phyloP scores from a whole-genome alignment of 1,284 basidiomycete genomes.

The Grifola frondosa region DNA sequence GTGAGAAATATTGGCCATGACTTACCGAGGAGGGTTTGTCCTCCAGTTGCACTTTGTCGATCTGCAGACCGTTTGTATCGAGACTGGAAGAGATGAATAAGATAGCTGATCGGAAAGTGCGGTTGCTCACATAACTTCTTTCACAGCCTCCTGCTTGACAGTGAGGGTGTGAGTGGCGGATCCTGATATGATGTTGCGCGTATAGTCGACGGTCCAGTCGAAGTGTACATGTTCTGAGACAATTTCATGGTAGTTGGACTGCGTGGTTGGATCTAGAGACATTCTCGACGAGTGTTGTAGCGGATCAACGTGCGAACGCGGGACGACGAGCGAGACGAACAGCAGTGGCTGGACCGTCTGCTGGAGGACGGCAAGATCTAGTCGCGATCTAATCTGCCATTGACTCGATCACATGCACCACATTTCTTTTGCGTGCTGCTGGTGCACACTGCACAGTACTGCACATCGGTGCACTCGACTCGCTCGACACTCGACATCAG shows the following conservation, averaged over 20 bases:
- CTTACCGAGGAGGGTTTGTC: conserved; percentile 51
- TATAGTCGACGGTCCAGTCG: conserved; percentile 85
- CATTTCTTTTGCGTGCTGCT: no score
- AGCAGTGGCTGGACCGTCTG: no score
- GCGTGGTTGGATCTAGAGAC: conserved; percentile 65
- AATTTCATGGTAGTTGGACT: conserved; percentile 78
- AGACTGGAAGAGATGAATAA: conserved; percentile 47
- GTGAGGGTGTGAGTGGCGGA: conserved; percentile 67
- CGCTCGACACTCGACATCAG: no score
- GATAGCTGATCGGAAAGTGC: conserved; percentile 11
- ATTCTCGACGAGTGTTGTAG: no score
- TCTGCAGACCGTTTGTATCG: conserved; percentile 76
- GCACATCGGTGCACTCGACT: no score
- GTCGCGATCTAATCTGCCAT: no score
- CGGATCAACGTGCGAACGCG: no score
- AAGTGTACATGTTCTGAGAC: conserved; percentile 70
- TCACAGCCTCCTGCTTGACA: conserved; percentile 58
- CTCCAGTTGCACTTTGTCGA: conserved; percentile 58
- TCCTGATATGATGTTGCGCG: conserved; percentile 66
- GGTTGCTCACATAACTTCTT: conserved; percentile 61
- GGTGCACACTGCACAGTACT: no score
- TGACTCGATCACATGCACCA: no score
- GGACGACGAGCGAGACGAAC: no score
- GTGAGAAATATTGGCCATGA: neutral
- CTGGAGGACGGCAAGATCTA: no score